Evolutionary conservation across 2,329 filamentous ascomycete genomes (phyloP), one percentile per base, ranked within the genome.

Genomic region (Diaporthe capsici): DNA sequence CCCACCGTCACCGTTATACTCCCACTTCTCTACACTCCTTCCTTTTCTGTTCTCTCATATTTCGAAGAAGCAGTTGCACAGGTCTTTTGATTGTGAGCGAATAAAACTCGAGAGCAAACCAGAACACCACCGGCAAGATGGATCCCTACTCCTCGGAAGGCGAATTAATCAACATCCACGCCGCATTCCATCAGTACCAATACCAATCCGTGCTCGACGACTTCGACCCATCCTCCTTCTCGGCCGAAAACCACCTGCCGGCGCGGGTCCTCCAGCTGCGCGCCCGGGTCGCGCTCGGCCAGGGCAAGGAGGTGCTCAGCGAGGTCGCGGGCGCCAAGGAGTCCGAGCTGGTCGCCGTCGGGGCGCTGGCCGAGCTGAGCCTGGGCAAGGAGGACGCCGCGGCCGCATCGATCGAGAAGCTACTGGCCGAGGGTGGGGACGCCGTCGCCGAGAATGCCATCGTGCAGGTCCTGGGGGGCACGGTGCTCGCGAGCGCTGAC

Each of bases 401-500:
- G 10, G 85, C 94, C 49, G 85, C 88, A 79, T 86, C 88, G 22
- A 87, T 93, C 34, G 90, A 96, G 85, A 90, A 90, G 80, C 89
- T 98, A 37, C 92, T 90, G 1, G 89, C 90, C 77, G 89, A 90
- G 20, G 87, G 92, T 22, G 88, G 88, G 31, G 94, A 97, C 76
- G 89, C 90, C 22, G 87, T 92, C 17, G 88, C 88, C 31, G 94
- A 97, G 77, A 97, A 98, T 82, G 85, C 91, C 72, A 92, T 90
- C 0, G 95, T 98, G 47, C 95, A 98, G 87, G 87, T 98, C 53
- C 85, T 96, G 10, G 93, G 90, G 39, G 96, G 94, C n/a, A 96
- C 92, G 0, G 91, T 98, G 65, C 86, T 98, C 77, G 94, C 96
- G 82, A 91, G 91, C 28, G 92, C 92, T 31, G 96, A 94, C 39